Percentiles rank a stretch among this genome's conserved stretches.
Conservation (phyloP, 768 basidiomycete species). For the Psilocybe cubensis region DNA sequence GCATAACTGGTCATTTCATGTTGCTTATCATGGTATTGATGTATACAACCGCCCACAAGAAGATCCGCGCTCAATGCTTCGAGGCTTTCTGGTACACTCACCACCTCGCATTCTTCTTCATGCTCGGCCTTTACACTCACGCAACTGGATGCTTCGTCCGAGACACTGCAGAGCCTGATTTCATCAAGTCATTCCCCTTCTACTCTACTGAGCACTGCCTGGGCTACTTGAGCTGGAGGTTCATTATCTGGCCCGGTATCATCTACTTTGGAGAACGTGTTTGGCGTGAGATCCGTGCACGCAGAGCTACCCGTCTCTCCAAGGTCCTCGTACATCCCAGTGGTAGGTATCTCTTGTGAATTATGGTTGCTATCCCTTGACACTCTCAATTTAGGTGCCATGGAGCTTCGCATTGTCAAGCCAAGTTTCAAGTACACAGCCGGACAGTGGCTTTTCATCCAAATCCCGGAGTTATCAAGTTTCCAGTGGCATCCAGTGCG, state of each 20-base stretch:
- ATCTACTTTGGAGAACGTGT: slow-evolving; percentile 89
- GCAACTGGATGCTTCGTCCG: slow-evolving; percentile 96
- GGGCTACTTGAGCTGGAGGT: slow-evolving; percentile 91
- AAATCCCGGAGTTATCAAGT: slow-evolving; percentile 82
- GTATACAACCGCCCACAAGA: slow-evolving; percentile 89
- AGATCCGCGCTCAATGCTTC: slow-evolving; percentile 87
- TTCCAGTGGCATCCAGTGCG: slow-evolving; percentile 96
- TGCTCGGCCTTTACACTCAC: slow-evolving; percentile 88
- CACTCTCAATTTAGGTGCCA: slow-evolving; percentile 59
- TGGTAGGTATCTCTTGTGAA: slow-evolving; percentile 47
- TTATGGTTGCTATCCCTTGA: not conserved
- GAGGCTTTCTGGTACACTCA: slow-evolving; percentile 98
- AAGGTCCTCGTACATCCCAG: slow-evolving; percentile 91
- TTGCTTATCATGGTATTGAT: slow-evolving; percentile 91
- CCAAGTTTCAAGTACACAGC: slow-evolving; percentile 90
- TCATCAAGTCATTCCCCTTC: slow-evolving; percentile 77
- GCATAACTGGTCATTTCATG: slow-evolving; percentile 97
- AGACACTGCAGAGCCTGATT: slow-evolving; percentile 76
- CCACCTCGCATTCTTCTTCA: slow-evolving; percentile 93
- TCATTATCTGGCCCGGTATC: slow-evolving; percentile 90
- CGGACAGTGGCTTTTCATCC: slow-evolving; percentile 91
- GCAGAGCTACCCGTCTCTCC: slow-evolving; percentile 76
- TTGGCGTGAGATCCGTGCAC: slow-evolving; percentile 81
- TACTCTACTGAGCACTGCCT: slow-evolving; percentile 88
- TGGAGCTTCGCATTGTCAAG: slow-evolving; percentile 93